Base-by-base conservation (phyloP, 1,139 yeast species). In the Wickerhamomyces sp. region DNA sequence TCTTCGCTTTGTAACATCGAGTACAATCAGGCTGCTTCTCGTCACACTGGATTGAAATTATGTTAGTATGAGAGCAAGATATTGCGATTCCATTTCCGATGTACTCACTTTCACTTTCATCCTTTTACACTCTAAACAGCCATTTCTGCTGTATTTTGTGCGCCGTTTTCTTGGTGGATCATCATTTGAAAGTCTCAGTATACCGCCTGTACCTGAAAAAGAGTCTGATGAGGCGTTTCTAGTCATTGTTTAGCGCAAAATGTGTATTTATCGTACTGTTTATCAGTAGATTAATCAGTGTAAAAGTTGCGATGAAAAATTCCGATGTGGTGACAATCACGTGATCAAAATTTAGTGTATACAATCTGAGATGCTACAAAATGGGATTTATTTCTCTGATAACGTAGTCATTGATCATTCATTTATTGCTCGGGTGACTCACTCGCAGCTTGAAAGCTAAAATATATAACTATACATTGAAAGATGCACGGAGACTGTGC, bases 101-200 rank as follows among this genome's bases (percentile, higher is more conserved):
- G 28, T 16, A 47, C 49, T 21, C 39, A 43, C 49, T 48, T 79
- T 80, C 56, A 77, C 71, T 56, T 77, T 78, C 44, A 85, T 63
- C 36, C 79, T 56, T 52, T 77, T 78, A 57, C 87, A 80, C 50
- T 76, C 81, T 22, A 60, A 59, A 50, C 87, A 80, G 5, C 86
- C 87, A 18, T 71, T 72, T 34, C 82, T 61, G 38, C 80, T 73
- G 51, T 80, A 79, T 44, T 52, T 48, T n/a, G 45, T 17, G 3
- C 52, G 35, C 31, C 39, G 45, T 26, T 37, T 42, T 10, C 29
- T 31, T n/a, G 27, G 27, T n/a, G n/a, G n/a, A n/a, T n/a, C n/a
- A n/a, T n/a, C n/a, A n/a, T n/a, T n/a, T n/a, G n/a, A n/a, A n/a
- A n/a, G n/a, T n/a, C n/a, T n/a, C n/a, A n/a, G n/a, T n/a, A n/a